Conservation (phyloP, 495 filamentous ascomycete genomes). For the Bathelium albidoporum region DNA sequence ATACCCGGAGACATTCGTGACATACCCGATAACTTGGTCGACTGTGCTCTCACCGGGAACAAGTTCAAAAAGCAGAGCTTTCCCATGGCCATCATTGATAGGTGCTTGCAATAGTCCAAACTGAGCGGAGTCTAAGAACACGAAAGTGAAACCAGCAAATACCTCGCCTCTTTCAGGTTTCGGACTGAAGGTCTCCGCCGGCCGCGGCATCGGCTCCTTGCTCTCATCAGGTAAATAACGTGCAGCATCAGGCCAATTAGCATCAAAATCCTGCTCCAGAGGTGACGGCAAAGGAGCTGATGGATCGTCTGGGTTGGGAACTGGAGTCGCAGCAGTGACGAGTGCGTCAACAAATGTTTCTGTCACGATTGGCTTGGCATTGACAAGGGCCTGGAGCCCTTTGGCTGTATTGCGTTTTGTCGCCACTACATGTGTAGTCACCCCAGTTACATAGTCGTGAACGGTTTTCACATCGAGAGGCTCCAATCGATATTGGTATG, state of each 20-base stretch:
- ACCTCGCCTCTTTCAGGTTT: conserved; percentile 54
- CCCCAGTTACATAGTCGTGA: conserved; percentile 53
- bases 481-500: conserved; percentile 47
- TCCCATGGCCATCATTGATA: conserved; percentile 73
- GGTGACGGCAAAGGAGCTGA: conserved; percentile 41
- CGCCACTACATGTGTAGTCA: conserved; percentile 80
- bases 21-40: conserved; percentile 66
- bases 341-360: conserved; percentile 63
- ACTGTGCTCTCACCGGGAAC: conserved; percentile 56
- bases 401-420: conserved; percentile 82
- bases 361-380: conserved; percentile 70
- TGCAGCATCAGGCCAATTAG: conserved; percentile 64
- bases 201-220: conserved; percentile 58
- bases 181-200: conserved; percentile 55
- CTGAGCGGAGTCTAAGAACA: conserved; percentile 74
- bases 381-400: conserved; percentile 77
- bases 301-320: conserved; percentile 42
- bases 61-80: conserved; percentile 58
- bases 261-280: conserved; percentile 77
- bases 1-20: conserved; percentile 61
- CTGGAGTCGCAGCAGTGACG: conserved; percentile 27
- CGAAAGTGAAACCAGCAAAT: conserved; percentile 79
- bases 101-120: conserved; percentile 63
- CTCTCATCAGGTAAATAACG: conserved; percentile 63
- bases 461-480: conserved; percentile 79